Evolutionary conservation across 345 rosid species (phyloP).

Genomic region (Ailanthus altissimus): DNA sequence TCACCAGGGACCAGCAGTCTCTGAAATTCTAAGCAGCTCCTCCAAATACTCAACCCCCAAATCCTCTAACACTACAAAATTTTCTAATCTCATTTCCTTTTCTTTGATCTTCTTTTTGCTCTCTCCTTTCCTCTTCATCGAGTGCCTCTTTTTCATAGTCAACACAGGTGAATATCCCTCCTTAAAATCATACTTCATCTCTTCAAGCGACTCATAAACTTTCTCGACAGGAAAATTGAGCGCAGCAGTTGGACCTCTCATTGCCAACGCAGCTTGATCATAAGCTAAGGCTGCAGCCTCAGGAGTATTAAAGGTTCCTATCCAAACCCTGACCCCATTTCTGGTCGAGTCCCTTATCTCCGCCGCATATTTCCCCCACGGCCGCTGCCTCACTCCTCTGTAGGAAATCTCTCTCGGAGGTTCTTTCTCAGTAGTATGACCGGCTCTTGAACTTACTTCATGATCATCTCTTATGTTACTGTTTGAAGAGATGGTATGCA

Average conservation of each 20-base stretch:
- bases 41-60: conserved; percentile 65
- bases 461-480: conserved; percentile 18
- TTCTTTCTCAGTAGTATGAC: conserved; percentile 19
- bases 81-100: conserved; percentile 30
- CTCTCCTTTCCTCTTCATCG: conserved; percentile 43
- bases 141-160: conserved; percentile 51
- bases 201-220: conserved; percentile 46
- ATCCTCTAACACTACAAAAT: conserved; percentile 58
- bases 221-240: conserved; percentile 54
- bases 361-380: conserved; percentile 73
- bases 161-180: conserved; percentile 54
- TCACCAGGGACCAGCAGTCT: conserved; percentile 29
- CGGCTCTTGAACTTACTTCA: conserved; percentile 33
- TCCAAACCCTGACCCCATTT: conserved; percentile 62
- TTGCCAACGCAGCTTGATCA: conserved; percentile 70
- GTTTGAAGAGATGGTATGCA: conserved; percentile 4
- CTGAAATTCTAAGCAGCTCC: conserved; percentile 49
- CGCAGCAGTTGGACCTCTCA: conserved; percentile 52
- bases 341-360: conserved; percentile 72
- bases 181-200: conserved; percentile 35
- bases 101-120: conserved; percentile 41
- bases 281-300: conserved; percentile 72
- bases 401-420: conserved; percentile 29
- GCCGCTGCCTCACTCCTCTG: conserved; percentile 62
- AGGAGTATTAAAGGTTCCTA: conserved; percentile 66